A percentile compares a stretch with the other conserved stretches of the same genome.
phyloP scores from a whole-genome alignment of 2,329 filamentous ascomycete genomes.

The Phaeosphaeria sp. region DNA sequence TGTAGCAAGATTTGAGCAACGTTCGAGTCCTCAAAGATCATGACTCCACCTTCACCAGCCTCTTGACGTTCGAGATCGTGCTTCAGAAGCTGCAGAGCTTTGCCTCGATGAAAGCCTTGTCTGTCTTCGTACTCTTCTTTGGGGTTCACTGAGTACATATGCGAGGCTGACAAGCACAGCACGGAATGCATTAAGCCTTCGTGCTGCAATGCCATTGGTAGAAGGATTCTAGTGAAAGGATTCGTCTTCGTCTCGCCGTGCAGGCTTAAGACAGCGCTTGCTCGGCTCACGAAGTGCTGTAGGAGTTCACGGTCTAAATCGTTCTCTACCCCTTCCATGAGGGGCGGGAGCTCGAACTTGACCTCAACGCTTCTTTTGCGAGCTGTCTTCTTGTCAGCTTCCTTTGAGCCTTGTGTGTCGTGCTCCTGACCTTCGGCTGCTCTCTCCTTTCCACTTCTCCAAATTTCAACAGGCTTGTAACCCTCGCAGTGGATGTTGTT shows the following conservation, averaged over 20 bases:
- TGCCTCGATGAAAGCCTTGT: conserved; percentile 50
- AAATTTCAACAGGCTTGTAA: conserved; percentile 84
- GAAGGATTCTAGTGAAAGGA: conserved; percentile 82
- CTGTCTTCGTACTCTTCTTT: conserved; percentile 60
- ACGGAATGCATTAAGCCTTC: conserved; percentile 90
- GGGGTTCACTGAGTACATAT: conserved; percentile 63
- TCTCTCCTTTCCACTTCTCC: conserved; percentile 83
- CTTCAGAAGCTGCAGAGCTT: conserved; percentile 58
- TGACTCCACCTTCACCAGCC: conserved; percentile 44
- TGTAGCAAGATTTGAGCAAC: conserved; percentile 67
- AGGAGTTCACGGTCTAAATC: conserved; percentile 80
- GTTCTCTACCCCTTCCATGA: conserved; percentile 84
- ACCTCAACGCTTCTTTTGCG: conserved; percentile 42
- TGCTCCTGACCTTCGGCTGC: conserved; percentile 64
- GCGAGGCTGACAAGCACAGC: conserved; percentile 80
- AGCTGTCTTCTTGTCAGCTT: conserved; percentile 33
- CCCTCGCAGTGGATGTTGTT: conserved; percentile 92
- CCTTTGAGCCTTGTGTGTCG: background rate
- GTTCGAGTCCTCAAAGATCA: conserved; percentile 61
- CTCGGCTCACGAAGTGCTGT: conserved; percentile 79
- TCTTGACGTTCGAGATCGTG: conserved; percentile 49
- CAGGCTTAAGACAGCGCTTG: conserved; percentile 82
- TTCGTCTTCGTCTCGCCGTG: conserved; percentile 77
- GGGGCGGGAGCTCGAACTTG: conserved; percentile 59
- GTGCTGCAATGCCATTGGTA: conserved; percentile 81